Evolutionary conservation across 176 grass and related monocot species (phyloP).

Genomic region (Tillandsia fasciculata): DNA sequence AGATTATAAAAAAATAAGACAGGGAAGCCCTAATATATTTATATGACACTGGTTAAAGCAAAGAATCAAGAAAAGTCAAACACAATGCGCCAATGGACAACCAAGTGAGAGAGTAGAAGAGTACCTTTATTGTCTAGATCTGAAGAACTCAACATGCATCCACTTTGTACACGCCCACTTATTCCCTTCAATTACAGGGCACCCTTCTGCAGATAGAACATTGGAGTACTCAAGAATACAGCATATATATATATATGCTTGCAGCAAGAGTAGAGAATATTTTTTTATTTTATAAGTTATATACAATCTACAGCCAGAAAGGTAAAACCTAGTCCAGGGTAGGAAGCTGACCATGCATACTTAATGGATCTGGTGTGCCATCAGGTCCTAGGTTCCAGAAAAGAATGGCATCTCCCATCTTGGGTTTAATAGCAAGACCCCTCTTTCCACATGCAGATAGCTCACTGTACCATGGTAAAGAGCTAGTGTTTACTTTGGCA

Average conservation of each 20-base stretch:
- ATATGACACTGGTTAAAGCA: no score
- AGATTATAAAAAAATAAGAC: no score
- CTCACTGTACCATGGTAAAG: conserved; percentile 4
- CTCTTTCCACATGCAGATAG: conserved; percentile 10
- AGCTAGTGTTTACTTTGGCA: conserved; percentile 5
- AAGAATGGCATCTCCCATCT: conserved; percentile 16
- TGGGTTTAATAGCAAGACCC: conserved; percentile 7
- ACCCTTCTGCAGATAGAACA: neutral
- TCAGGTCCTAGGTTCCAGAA: conserved; percentile 12
- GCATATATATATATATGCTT: neutral
- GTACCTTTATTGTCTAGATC: neutral
- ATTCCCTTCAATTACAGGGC: conserved; percentile 12
- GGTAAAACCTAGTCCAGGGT: neutral
- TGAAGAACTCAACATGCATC: conserved; percentile 7
- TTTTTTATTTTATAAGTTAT: neutral
- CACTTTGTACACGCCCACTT: conserved; percentile 16
- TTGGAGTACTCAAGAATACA: neutral
- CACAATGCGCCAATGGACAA: neutral
- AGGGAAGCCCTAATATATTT: no score
- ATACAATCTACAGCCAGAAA: neutral
- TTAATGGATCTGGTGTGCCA: neutral
- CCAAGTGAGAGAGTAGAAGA: neutral
- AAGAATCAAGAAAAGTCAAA: no score
- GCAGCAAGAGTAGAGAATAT: neutral
- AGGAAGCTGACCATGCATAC: conserved; percentile 6